Base-by-base conservation (phyloP, 1,139 yeast genomes). In the Sugiyamaella xylanicola region DNA sequence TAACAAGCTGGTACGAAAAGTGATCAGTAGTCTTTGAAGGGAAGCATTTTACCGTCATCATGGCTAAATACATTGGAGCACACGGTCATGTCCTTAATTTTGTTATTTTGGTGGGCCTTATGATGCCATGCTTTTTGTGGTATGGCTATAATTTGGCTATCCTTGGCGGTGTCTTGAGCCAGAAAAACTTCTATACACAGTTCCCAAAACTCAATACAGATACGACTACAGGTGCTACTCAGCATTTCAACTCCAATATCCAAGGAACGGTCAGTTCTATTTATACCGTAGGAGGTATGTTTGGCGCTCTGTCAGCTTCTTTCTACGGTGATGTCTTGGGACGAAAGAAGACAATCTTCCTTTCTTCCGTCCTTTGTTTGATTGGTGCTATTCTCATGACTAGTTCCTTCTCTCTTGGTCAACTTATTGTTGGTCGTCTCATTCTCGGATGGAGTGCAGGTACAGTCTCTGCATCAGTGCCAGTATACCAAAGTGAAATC, bases 381-480 rank as follows among this genome's bases (percentile, higher is more conserved):
- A 62, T 85, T 48, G 95, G 95, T 63, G 83, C 89, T 15, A 63
- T 82, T 45, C 77, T 87, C 57, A 85, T 88, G 42, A 73, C 79
- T 15, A 68, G 83, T 58, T 77, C 92, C 13, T 79, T 79, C 68
- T 72, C 73, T 48, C 74, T 85, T 2, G 87, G 86, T 29, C 92
- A 86, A 64, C 81, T 88, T 58, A 82, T 87, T 48, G 74, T 86
- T 59, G 95, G 93, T 21, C 80, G 96, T 72, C 83, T 86, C 56
- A 73, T 86, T 46, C 80, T 89, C 17, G 96, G 96, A 60, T 61
- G 84, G 47, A 95, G 95, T 62, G 85, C 86, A 59, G 95, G 88
- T 62, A 73, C 82, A 50, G 83, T 78, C 65, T 83, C 85, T 64
- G 84, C 84, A 52, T 79, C 82, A 59, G 82, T 82, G 52, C 84